Evolutionary conservation across 768 basidiomycete genomes (phyloP).

Genomic region (Holtermannia corniformis): DNA sequence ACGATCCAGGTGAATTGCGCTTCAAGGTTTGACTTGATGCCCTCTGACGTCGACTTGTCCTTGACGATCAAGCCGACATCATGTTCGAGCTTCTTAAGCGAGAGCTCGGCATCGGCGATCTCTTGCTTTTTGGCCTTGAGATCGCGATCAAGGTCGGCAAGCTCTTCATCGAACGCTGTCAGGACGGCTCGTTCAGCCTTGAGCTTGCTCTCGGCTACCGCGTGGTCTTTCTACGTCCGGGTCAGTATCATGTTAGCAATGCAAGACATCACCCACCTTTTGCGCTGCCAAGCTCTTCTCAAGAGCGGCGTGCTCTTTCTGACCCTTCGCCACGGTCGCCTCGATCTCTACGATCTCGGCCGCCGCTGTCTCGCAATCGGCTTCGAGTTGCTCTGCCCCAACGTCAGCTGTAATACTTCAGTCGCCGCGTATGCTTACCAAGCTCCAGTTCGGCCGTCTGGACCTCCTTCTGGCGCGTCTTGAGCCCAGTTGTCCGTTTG

Average conservation of each 20-base stretch:
- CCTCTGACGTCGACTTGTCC: conserved; percentile 54
- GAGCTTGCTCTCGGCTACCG: conserved; percentile 60
- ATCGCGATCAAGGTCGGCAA: conserved; percentile 68
- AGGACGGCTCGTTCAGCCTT: conserved; percentile 79
- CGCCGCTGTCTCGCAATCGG: conserved; percentile 55
- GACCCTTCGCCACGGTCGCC: conserved; percentile 2
- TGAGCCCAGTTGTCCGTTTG: conserved; percentile 70
- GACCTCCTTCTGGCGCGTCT: conserved; percentile 77
- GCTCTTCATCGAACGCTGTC: conserved; percentile 75
- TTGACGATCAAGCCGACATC: conserved; percentile 55
- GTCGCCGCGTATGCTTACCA: conserved; percentile 49
- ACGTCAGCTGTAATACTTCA: neutral
- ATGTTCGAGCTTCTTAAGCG: conserved; percentile 59
- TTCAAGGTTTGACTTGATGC: conserved; percentile 58
- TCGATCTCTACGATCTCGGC: conserved; percentile 46
- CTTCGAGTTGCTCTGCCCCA: conserved; percentile 66
- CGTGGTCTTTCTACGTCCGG: conserved; percentile 47
- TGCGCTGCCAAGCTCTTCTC: conserved; percentile 57
- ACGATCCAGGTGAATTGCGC: conserved; percentile 77
- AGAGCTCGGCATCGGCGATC: conserved; percentile 58
- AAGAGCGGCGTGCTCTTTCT: conserved; percentile 39
- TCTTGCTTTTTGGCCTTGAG: conserved; percentile 73
- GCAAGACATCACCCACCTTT: neutral
- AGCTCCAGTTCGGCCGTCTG: conserved; percentile 79
- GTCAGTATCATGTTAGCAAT: too few relatives aligned